These are phyloP conservation scores for Purpureocillium takamizusanense DNA, from an alignment of 2,329 filamentous ascomycete genomes.

Conservation along the genomic window DNA sequence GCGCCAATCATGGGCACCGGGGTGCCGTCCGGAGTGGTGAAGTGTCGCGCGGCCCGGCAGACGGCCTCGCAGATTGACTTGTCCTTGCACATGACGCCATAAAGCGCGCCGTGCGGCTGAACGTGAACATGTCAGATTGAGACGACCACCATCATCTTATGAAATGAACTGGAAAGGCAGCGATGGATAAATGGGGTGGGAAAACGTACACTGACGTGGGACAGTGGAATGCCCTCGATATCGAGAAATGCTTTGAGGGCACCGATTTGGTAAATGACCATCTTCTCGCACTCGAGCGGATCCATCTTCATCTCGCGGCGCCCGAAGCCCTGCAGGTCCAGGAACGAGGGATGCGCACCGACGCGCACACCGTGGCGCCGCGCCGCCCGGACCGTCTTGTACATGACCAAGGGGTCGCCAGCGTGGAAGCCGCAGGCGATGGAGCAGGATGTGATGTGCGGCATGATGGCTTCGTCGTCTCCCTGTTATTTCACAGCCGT, in stretches of 20 bases:
- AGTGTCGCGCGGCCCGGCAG: slow-evolving; percentile 14
- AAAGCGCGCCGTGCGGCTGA: slow-evolving; percentile 4
- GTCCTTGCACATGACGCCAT: slow-evolving; percentile 9
- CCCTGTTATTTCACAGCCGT: slow-evolving; percentile 17
- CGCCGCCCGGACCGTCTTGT: slow-evolving; percentile 46
- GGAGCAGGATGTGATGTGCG: slow-evolving; percentile 53
- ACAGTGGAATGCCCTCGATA: slow-evolving; percentile 42
- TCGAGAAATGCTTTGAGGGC: slow-evolving; percentile 51
- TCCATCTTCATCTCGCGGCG: slow-evolving; percentile 51
- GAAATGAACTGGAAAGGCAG: too few relatives aligned
- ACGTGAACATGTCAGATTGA: neutral
- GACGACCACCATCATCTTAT: too few relatives aligned
- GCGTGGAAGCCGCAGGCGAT: slow-evolving; percentile 53
- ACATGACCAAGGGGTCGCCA: slow-evolving; percentile 57
- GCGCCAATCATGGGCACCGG: slow-evolving; percentile 7
- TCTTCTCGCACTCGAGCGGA: slow-evolving; percentile 46
- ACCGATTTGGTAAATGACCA: slow-evolving; percentile 54
- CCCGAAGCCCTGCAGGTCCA: slow-evolving; percentile 58
- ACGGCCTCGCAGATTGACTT: slow-evolving; percentile 16
- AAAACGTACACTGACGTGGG: slow-evolving; percentile 53
- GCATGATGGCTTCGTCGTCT: slow-evolving; percentile 51
- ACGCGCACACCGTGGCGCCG: slow-evolving; percentile 47
- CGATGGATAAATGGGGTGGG: too few relatives aligned
- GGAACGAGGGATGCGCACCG: slow-evolving; percentile 56
- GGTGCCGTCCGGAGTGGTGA: slow-evolving; percentile 19